Percentiles rank a stretch among this genome's conserved stretches.
Conservation (phyloP, 1,139 yeast genomes). For the Suhomyces coccinellae region DNA sequence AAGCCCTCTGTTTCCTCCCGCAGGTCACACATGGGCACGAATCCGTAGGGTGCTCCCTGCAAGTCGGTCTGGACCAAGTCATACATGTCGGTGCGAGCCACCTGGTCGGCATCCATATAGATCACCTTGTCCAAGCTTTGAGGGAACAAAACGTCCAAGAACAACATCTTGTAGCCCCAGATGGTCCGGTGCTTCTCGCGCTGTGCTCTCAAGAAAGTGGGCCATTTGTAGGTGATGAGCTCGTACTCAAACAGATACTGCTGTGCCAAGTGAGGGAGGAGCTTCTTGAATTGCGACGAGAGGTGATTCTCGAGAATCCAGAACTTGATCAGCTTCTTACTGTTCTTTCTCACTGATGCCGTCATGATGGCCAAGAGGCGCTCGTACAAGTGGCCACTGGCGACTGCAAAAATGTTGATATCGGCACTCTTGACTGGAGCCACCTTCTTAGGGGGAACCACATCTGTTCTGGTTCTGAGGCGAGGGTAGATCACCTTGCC, state of each 20-base stretch:
- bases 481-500: slow-evolving; percentile 47
- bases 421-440: slow-evolving; percentile 44
- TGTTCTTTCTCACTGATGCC: slow-evolving; percentile 65
- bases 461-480: slow-evolving; percentile 32
- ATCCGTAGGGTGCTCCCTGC: slow-evolving; percentile 80
- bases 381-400: slow-evolving; percentile 80
- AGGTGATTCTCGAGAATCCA: slow-evolving; percentile 85
- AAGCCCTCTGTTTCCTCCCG: slow-evolving; percentile 79
- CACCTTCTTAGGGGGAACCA: neutral
- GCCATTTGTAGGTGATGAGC: slow-evolving; percentile 85
- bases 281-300: slow-evolving; percentile 64
- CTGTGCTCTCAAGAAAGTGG: slow-evolving; percentile 80
- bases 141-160: slow-evolving; percentile 86
- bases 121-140: slow-evolving; percentile 70
- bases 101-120: slow-evolving; percentile 85
- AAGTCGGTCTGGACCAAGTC: slow-evolving; percentile 67
- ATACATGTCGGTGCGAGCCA: slow-evolving; percentile 69
- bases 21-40: slow-evolving; percentile 86
- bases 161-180: slow-evolving; percentile 87
- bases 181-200: slow-evolving; percentile 73
- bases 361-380: slow-evolving; percentile 75
- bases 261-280: slow-evolving; percentile 63
- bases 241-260: slow-evolving; percentile 65
- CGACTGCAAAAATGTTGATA: slow-evolving; percentile 79
- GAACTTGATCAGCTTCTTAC: slow-evolving; percentile 67